phyloP scores from a whole-genome alignment of 176 grass and related monocot genomes.

The Urochloa ruziziensis region DNA sequence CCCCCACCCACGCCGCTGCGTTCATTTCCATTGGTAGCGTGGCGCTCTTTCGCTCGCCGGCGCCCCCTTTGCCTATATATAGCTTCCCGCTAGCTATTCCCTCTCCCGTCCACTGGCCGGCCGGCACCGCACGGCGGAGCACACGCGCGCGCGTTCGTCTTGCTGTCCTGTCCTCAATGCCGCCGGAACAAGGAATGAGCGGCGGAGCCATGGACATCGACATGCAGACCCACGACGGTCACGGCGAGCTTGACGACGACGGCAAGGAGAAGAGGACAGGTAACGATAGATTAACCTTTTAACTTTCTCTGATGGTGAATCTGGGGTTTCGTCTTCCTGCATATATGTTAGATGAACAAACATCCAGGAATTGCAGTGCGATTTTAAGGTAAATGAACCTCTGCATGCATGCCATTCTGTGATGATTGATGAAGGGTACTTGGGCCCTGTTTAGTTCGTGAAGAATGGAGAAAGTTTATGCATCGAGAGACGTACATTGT shows the following conservation, averaged over 20 bases:
- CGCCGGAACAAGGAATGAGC: background rate
- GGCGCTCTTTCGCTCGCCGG: background rate
- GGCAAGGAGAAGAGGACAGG: constrained; percentile 65
- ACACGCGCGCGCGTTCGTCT: background rate
- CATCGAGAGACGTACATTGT: no score
- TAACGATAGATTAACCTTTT: background rate
- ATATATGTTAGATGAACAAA: background rate
- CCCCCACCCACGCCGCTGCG: background rate
- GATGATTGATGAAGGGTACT: no score
- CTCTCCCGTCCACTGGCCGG: constrained; percentile 31
- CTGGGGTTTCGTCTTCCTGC: background rate
- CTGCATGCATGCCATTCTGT: no score
- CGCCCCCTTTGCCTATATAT: constrained; percentile 3
- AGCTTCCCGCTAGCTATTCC: constrained; percentile 34
- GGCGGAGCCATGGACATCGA: constrained; percentile 39
- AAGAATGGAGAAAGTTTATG: no score
- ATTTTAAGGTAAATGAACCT: no score
- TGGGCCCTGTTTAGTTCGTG: no score
- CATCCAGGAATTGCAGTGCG: no score
- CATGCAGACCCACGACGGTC: background rate
- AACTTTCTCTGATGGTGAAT: no score
- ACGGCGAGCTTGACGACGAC: constrained; percentile 63
- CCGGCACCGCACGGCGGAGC: background rate
- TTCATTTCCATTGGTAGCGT: constrained; percentile 17
- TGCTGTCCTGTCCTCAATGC: background rate